These are phyloP conservation scores for Adansonia madagascariensis DNA, from an alignment of 441 rosid genomes.

Conservation along the genomic window DNA sequence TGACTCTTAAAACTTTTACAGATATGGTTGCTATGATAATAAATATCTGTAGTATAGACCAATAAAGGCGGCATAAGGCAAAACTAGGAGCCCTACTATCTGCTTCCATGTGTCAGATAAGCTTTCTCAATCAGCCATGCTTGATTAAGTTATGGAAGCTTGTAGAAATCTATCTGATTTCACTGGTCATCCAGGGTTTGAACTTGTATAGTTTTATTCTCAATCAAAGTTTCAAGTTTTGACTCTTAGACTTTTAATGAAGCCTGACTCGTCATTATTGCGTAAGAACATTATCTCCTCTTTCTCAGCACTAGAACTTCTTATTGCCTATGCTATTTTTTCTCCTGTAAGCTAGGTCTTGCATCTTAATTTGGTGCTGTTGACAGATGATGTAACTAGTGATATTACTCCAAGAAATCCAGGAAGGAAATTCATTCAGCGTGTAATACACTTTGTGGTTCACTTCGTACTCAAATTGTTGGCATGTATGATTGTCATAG, in stretches of 20 bases:
- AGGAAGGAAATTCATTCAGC: slow-evolving; percentile 45
- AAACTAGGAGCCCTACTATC: background rate
- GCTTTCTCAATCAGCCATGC: background rate
- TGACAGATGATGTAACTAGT: slow-evolving; percentile 53
- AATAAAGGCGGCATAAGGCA: background rate
- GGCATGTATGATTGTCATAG: slow-evolving; percentile 51
- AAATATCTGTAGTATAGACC: background rate
- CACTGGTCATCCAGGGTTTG: background rate
- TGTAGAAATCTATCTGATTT: background rate
- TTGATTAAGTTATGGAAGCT: background rate
- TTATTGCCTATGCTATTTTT: slow-evolving; percentile 3
- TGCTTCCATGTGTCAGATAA: background rate
- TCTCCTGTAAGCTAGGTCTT: slow-evolving; percentile 16
- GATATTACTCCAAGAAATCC: slow-evolving; percentile 36
- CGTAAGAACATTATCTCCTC: background rate
- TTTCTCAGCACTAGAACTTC: slow-evolving; percentile 17
- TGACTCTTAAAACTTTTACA: background rate
- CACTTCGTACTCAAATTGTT: slow-evolving; percentile 54
- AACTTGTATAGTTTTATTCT: slow-evolving; percentile 8
- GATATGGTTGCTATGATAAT: background rate
- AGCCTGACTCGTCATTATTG: background rate
- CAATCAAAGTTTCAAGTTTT: background rate
- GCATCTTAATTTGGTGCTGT: slow-evolving; percentile 29
- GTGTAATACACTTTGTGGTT: slow-evolving; percentile 39
- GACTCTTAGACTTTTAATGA: background rate